These are phyloP conservation scores for Sporothrix humicola DNA, from an alignment of 2,329 filamentous ascomycete species.

Conservation along the genomic window DNA sequence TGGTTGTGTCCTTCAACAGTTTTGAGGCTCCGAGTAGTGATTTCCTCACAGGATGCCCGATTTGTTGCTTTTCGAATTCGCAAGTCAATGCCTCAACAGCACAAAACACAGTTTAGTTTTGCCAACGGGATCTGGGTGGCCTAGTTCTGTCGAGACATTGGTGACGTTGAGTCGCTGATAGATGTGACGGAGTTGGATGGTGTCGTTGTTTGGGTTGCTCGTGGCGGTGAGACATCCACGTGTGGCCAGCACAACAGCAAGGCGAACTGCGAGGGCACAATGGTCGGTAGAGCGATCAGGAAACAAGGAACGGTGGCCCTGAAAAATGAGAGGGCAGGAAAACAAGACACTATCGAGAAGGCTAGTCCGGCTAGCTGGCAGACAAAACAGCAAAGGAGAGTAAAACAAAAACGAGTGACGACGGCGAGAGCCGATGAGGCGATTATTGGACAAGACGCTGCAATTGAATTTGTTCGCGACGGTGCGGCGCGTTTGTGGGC, in stretches of 20 bases:
- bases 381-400: not conserved
- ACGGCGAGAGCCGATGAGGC: slow-evolving; percentile 10
- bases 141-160: not conserved
- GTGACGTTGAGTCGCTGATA: not conserved
- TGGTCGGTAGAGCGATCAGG: not conserved
- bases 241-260: slow-evolving; percentile 29
- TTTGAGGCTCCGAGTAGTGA: slow-evolving; percentile 8
- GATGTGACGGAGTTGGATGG: slow-evolving; percentile 13
- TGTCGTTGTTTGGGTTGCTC: slow-evolving; percentile 14
- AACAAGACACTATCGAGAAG: not conserved
- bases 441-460: slow-evolving; percentile 25
- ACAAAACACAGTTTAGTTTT: not conserved
- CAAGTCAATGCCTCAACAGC: not conserved
- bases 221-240: slow-evolving; percentile 33
- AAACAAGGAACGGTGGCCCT: not conserved
- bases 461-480: slow-evolving; percentile 22
- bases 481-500: slow-evolving; percentile 28
- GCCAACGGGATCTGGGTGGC: slow-evolving; percentile 1
- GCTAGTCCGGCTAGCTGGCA: slow-evolving; percentile 29
- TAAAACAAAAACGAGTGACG: slow-evolving; percentile 13
- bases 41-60: not conserved
- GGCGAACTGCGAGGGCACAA: not conserved
- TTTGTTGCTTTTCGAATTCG: not conserved
- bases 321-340: not conserved
- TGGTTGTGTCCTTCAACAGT: not conserved